phyloP scores from a whole-genome alignment of 306 rosid species.

The Lathyrus tuberosus region DNA sequence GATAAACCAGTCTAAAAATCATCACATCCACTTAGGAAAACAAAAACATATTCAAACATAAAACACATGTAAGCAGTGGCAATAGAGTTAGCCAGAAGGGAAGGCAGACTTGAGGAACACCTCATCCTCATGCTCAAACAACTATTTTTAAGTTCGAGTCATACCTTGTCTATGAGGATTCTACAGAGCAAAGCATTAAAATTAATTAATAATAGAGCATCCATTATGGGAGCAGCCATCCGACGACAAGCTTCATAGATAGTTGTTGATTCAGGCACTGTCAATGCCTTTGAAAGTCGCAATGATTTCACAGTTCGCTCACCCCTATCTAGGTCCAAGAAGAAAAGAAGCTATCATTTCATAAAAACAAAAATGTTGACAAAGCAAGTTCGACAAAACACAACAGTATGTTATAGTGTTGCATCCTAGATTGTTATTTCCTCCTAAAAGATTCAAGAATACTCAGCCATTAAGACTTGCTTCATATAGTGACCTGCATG shows the following conservation, averaged over 20 bases:
- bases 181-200: conserved; percentile 96
- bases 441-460: neutral
- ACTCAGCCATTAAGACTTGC: neutral
- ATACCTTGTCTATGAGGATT: conserved; percentile 95
- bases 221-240: conserved; percentile 83
- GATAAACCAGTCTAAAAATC: no score
- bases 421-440: neutral
- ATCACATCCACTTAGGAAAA: no score
- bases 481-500: neutral
- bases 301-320: no score
- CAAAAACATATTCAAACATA: no score
- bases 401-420: neutral
- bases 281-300: no score
- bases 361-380: neutral
- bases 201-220: conserved; percentile 86
- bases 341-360: neutral
- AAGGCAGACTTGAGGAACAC: no score
- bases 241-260: no score
- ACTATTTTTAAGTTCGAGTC: neutral
- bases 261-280: no score
- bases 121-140: no score
- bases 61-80: no score
- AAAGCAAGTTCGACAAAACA: neutral
- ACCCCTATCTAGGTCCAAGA: conserved; percentile 44
- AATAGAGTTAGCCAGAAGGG: no score